phyloP scores from a whole-genome alignment of 2,329 filamentous ascomycete species.

The Penicillium concentricum region DNA sequence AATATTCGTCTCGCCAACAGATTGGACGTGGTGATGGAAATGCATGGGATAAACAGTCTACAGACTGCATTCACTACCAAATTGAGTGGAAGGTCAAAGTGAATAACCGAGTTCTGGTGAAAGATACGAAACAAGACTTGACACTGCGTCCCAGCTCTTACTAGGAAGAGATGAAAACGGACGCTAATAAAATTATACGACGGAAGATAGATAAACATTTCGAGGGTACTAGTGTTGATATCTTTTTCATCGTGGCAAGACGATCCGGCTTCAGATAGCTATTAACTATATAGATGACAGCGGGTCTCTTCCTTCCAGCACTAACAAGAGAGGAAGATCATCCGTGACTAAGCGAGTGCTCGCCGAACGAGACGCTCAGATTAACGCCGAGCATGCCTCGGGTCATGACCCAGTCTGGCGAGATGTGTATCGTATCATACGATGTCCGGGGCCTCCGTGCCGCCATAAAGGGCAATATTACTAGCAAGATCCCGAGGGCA shows the following conservation, averaged over 20 bases:
- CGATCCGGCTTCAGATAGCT: constrained; percentile 22
- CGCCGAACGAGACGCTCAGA: constrained; percentile 20
- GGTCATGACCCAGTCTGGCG: constrained; percentile 29
- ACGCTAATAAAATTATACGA: too few species aligned
- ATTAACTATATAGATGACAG: constrained; percentile 29
- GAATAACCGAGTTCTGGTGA: too few species aligned
- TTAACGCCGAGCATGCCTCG: constrained; percentile 20
- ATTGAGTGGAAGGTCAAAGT: too few species aligned
- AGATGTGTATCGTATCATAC: constrained; percentile 31
- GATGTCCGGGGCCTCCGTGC: constrained; percentile 30
- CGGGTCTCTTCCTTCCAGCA: not conserved
- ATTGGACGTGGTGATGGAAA: too few species aligned
- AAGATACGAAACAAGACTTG: too few species aligned
- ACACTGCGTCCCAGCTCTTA: too few species aligned
- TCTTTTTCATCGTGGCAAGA: constrained; percentile 23
- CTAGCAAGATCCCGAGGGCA: constrained; percentile 34
- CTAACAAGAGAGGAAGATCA: constrained; percentile 20
- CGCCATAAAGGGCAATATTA: constrained; percentile 29
- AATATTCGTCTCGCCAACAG: too few species aligned
- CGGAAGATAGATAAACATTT: too few species aligned
- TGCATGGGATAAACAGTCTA: too few species aligned
- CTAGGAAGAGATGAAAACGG: too few species aligned
- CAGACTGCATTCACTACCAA: too few species aligned
- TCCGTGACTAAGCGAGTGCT: constrained; percentile 28
- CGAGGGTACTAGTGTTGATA: constrained; percentile 18